Conservation (phyloP, 352 stramenopile genomes). For the Phytophthora cactorum region DNA sequence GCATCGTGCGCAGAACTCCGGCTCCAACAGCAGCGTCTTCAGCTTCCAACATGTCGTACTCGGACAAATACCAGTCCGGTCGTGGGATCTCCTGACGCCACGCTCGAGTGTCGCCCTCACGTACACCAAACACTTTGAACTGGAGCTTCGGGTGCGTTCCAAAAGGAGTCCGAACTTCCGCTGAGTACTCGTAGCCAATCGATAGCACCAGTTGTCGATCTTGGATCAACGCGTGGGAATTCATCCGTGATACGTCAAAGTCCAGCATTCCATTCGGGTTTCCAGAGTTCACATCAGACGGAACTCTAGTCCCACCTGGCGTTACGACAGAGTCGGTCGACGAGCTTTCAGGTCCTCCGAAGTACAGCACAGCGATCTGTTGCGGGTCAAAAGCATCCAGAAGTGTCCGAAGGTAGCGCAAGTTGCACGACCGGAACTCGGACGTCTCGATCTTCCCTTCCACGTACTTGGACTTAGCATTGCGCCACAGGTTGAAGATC, state of each 20-base stretch:
- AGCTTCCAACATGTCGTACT: slow-evolving; percentile 62
- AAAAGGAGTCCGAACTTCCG: slow-evolving; percentile 32
- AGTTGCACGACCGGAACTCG: slow-evolving; percentile 68
- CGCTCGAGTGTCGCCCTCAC: slow-evolving; percentile 51
- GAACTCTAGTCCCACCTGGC: slow-evolving; percentile 30
- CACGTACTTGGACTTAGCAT: slow-evolving; percentile 72
- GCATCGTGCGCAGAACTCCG: slow-evolving; percentile 62
- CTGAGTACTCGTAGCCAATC: slow-evolving; percentile 58
- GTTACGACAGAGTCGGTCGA: slow-evolving; percentile 34
- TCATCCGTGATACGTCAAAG: slow-evolving; percentile 82
- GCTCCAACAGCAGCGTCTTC: slow-evolving; percentile 44
- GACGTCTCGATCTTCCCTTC: slow-evolving; percentile 75
- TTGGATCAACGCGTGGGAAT: slow-evolving; percentile 78
- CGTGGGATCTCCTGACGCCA: slow-evolving; percentile 77
- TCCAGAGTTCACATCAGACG: slow-evolving; percentile 23
- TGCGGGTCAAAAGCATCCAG: slow-evolving; percentile 82
- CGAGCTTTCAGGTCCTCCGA: slow-evolving; percentile 28
- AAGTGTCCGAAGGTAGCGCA: slow-evolving; percentile 71
- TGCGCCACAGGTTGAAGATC: slow-evolving; percentile 81
- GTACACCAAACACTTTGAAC: slow-evolving; percentile 74
- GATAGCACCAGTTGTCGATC: slow-evolving; percentile 70
- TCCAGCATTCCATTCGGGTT: slow-evolving; percentile 63
- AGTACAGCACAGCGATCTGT: slow-evolving; percentile 80
- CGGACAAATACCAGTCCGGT: slow-evolving; percentile 76
- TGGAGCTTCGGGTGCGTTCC: slow-evolving; percentile 43